Conservation (phyloP, 495 filamentous ascomycete genomes). For the Penicillium ochrochloron region DNA sequence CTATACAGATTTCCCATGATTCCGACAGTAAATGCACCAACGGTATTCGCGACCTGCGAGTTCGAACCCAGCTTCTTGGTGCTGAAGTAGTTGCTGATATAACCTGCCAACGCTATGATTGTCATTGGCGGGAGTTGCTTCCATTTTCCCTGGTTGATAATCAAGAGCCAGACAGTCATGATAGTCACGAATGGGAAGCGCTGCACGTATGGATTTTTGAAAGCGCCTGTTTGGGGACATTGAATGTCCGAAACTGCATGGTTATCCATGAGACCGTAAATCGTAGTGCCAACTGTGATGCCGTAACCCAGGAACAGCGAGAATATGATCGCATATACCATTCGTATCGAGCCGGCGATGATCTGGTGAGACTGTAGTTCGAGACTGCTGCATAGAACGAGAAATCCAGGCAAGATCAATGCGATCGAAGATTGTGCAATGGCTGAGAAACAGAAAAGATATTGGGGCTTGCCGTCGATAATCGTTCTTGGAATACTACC, state of each 20-base stretch:
- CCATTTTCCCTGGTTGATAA: conserved; percentile 89
- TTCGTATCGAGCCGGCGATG: conserved; percentile 88
- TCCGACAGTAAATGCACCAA: conserved; percentile 82
- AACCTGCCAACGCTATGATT: conserved; percentile 75
- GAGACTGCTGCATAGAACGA: conserved; percentile 77
- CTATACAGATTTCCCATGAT: conserved; percentile 85
- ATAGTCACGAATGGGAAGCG: conserved; percentile 54
- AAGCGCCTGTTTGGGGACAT: conserved; percentile 55
- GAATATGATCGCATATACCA: conserved; percentile 94
- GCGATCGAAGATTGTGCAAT: conserved; percentile 90
- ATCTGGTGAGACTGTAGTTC: conserved; percentile 85
- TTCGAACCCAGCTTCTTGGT: conserved; percentile 70
- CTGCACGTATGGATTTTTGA: conserved; percentile 36
- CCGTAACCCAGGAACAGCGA: conserved; percentile 91
- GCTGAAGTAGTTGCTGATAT: conserved; percentile 81
- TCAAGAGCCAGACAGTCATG: conserved; percentile 66
- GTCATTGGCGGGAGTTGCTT: conserved; percentile 87
- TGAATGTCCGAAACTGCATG: conserved; percentile 70
- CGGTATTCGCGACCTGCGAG: conserved; percentile 77
- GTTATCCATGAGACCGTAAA: conserved; percentile 80
- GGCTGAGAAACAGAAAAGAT: conserved; percentile 84
- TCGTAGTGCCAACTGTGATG: conserved; percentile 86
- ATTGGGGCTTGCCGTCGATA: conserved; percentile 49
- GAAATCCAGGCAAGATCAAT: conserved; percentile 85
- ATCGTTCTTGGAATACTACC: conserved; percentile 67